phyloP scores from a whole-genome alignment of 345 rosid species.

The Brassica rapa region DNA sequence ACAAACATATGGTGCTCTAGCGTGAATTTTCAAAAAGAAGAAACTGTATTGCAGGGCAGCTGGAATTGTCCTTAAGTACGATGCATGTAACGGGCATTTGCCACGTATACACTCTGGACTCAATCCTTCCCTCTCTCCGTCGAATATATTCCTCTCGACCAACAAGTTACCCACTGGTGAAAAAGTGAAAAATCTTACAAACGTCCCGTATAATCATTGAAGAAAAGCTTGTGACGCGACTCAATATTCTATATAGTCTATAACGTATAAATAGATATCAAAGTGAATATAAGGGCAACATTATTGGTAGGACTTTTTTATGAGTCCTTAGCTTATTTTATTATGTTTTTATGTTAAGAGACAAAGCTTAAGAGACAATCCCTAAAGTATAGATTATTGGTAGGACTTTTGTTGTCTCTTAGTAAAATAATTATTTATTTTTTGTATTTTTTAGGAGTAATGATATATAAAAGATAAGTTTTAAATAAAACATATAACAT shows the following conservation, averaged over 20 bases:
- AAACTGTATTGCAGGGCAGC: constrained; percentile 38
- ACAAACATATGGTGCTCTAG: constrained; percentile 8
- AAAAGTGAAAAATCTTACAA: constrained; percentile 4
- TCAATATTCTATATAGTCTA: constrained; percentile 14
- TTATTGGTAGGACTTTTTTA: no score
- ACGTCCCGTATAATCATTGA: constrained; percentile 37
- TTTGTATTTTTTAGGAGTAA: no score
- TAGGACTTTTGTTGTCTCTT: no score
- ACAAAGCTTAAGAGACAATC: no score
- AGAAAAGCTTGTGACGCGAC: constrained; percentile 22
- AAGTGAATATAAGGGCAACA: not conserved
- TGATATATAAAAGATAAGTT: no score
- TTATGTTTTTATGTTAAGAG: no score
- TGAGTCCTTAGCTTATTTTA: no score
- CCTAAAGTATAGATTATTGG: no score
- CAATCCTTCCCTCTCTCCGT: constrained; percentile 5
- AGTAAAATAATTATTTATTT: no score
- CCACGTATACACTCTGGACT: constrained; percentile 38
- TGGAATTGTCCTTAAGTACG: constrained; percentile 37
- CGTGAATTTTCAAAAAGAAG: constrained; percentile 10
- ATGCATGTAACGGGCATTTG: constrained; percentile 36
- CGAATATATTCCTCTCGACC: constrained; percentile 38
- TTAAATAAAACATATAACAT: no score
- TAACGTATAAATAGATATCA: constrained; percentile 22
- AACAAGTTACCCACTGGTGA: constrained; percentile 37